A percentile compares a stretch with the other conserved stretches of the same genome.
Conservation (phyloP, 805 yeast genomes). For the Kuraishia hungarica region DNA sequence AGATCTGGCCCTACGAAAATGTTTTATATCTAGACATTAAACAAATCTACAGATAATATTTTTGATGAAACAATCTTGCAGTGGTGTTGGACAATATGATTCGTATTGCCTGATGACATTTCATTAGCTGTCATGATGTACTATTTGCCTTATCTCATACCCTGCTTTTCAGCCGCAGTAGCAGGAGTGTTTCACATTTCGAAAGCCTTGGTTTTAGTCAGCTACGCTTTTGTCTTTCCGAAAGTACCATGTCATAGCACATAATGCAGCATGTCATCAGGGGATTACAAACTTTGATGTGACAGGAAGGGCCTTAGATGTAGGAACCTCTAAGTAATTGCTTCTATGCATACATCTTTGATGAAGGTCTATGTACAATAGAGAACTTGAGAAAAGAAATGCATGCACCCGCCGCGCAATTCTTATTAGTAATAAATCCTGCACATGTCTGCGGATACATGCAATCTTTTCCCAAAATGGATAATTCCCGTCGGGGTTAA, state of each 20-base stretch:
- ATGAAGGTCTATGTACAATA: neutral
- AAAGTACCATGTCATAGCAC: neutral
- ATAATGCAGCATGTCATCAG: neutral
- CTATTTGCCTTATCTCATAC: neutral
- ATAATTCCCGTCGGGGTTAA: neutral
- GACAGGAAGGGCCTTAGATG: neutral
- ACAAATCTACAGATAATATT: no score
- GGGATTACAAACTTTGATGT: neutral
- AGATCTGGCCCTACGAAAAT: no score
- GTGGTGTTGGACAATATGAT: neutral
- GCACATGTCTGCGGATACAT: neutral
- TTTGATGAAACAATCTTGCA: neutral
- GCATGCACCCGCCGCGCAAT: neutral
- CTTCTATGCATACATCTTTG: neutral
- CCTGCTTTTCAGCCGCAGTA: neutral
- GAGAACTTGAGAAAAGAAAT: no score
- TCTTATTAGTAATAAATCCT: neutral
- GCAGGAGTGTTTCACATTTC: neutral
- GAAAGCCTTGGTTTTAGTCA: no score
- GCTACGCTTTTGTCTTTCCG: no score
- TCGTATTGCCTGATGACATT: no score
- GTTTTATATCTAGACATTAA: no score
- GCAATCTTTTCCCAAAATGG: neutral
- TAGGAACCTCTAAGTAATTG: neutral
- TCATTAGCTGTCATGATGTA: no score